Evolutionary conservation across 2,329 filamentous ascomycete genomes (phyloP).

Genomic region (Aspergillus sp.): DNA sequence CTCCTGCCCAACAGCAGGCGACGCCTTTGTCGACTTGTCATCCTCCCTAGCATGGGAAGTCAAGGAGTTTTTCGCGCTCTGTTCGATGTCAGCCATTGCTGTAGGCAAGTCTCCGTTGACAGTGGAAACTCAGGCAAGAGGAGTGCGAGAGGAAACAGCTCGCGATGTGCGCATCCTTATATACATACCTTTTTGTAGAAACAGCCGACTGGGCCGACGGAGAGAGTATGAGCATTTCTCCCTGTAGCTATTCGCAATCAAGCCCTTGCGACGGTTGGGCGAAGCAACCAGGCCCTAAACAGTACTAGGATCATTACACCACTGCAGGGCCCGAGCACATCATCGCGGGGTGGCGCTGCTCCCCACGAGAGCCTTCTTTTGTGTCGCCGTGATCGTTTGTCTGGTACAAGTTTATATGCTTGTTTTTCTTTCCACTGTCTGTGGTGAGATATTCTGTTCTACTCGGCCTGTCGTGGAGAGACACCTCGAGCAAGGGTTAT

Average conservation of each 20-base stretch:
- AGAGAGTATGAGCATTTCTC: constrained; percentile 3
- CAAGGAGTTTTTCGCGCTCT: constrained; percentile 15
- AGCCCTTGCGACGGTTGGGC: background rate
- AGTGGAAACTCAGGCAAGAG: background rate
- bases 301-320: constrained; percentile 20
- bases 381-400: too few species aligned
- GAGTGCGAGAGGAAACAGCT: background rate
- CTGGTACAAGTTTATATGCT: background rate
- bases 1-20: constrained; percentile 22
- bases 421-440: background rate
- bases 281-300: background rate
- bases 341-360: constrained; percentile 15
- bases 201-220: background rate
- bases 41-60: constrained; percentile 6
- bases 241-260: constrained; percentile 13
- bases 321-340: constrained; percentile 23
- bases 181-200: background rate
- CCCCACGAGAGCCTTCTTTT: too few species aligned
- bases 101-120: background rate
- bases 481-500: too few species aligned
- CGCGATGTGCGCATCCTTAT: constrained; percentile 1
- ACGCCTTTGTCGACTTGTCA: constrained; percentile 14
- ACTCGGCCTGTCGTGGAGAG: background rate
- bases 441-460: background rate
- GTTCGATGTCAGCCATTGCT: constrained; percentile 24